phyloP scores from a whole-genome alignment of 495 filamentous ascomycete species.

The Aeminium ludgeri region DNA sequence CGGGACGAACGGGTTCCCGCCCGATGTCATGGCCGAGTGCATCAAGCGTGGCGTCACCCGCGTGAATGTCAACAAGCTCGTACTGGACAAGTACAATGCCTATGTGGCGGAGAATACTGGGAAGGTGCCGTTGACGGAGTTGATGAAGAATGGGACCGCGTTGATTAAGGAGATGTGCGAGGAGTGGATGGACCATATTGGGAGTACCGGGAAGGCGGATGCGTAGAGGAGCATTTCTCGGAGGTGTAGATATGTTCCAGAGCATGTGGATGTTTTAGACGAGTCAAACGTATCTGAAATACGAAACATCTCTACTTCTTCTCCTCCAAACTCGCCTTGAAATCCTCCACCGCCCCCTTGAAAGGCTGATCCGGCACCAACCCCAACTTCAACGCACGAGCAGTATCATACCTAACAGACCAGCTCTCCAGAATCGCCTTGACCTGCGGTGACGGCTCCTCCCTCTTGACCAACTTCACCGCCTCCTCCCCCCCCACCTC shows the following conservation, averaged over 20 bases:
- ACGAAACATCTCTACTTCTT: neutral
- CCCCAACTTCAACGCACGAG: conserved; percentile 16
- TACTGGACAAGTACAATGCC: conserved; percentile 14
- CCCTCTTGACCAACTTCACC: conserved; percentile 42
- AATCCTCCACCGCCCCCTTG: conserved; percentile 17
- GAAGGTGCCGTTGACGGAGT: conserved; percentile 14
- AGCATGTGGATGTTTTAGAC: too few species aligned
- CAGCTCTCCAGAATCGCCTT: conserved; percentile 61
- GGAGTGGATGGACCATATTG: conserved; percentile 16
- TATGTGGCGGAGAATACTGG: conserved; percentile 10
- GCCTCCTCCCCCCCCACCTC: conserved; percentile 53
- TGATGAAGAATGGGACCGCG: conserved; percentile 16
- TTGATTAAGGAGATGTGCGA: conserved; percentile 12
- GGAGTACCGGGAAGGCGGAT: conserved; percentile 14
- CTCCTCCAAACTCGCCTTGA: conserved; percentile 15
- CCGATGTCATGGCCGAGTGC: conserved; percentile 15
- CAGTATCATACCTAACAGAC: conserved; percentile 47
- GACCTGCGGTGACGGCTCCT: conserved; percentile 32
- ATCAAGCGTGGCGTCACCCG: conserved; percentile 15
- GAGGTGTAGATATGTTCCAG: too few species aligned
- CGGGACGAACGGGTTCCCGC: conserved; percentile 17
- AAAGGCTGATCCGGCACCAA: conserved; percentile 17
- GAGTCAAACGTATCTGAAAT: neutral
- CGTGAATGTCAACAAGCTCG: conserved; percentile 21
- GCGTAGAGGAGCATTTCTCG: too few species aligned